Percentiles rank a stretch among this genome's conserved stretches.
These are phyloP conservation scores for Aureobasidium sp. DNA, from an alignment of 2,329 filamentous ascomycete genomes.

Conservation along the genomic window DNA sequence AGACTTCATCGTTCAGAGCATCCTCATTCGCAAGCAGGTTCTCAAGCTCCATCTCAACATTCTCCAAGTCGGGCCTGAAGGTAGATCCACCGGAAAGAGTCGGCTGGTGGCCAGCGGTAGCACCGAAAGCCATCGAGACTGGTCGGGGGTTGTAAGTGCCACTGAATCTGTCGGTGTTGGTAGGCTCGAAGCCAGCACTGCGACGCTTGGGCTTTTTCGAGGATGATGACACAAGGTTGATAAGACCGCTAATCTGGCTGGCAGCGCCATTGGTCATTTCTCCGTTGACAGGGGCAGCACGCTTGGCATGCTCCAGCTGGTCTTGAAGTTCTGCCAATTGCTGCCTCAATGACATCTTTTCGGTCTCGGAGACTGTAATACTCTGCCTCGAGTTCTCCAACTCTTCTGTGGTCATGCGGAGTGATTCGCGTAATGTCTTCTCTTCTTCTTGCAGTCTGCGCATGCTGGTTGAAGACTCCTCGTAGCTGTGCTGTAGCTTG, in stretches of 20 bases:
- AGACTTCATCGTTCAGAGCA: slow-evolving; percentile 91
- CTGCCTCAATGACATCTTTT: slow-evolving; percentile 77
- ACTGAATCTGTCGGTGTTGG: slow-evolving; percentile 83
- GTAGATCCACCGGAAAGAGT: slow-evolving; percentile 61
- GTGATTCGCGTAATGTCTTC: slow-evolving; percentile 70
- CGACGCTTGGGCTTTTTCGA: slow-evolving; percentile 95
- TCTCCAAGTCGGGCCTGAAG: slow-evolving; percentile 75
- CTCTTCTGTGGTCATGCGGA: slow-evolving; percentile 71
- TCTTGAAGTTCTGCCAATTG: slow-evolving; percentile 87
- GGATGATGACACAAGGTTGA: slow-evolving; percentile 73
- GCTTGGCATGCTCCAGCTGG: slow-evolving; percentile 79
- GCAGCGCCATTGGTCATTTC: slow-evolving; percentile 45
- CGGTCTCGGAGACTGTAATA: slow-evolving; percentile 68
- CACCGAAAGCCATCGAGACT: slow-evolving; percentile 82
- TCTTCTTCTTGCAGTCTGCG: slow-evolving; percentile 95
- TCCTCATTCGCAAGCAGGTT: slow-evolving; percentile 91
- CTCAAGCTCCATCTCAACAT: slow-evolving; percentile 91
- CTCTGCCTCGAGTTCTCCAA: slow-evolving; percentile 70
- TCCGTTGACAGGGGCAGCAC: slow-evolving; percentile 62
- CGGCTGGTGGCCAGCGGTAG: slow-evolving; percentile 58
- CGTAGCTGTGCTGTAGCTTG: slow-evolving; percentile 78
- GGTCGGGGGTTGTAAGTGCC: slow-evolving; percentile 88
- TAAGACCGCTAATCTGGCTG: slow-evolving; percentile 63
- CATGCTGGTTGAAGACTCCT: slow-evolving; percentile 82
- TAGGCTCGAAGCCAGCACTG: slow-evolving; percentile 79